Conservation (phyloP, 768 basidiomycete genomes). For the Leucogyrophana mollusca region DNA sequence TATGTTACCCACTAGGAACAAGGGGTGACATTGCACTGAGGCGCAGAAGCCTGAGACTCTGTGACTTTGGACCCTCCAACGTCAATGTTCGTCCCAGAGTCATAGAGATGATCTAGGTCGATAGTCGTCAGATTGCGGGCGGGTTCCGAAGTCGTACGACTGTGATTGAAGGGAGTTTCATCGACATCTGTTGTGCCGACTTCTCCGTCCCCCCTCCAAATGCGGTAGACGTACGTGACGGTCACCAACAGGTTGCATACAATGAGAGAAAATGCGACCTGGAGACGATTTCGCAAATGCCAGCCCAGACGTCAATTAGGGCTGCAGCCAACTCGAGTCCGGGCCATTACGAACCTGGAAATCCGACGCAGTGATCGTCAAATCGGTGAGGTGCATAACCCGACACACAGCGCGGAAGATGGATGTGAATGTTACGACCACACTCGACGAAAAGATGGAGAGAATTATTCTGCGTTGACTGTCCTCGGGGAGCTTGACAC, state of each 20-base stretch:
- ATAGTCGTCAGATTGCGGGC: too few species aligned
- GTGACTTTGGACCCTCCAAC: too few species aligned
- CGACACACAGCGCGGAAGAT: slow-evolving; percentile 14
- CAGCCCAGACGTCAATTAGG: not conserved
- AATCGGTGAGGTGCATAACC: not conserved
- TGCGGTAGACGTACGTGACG: slow-evolving; percentile 14
- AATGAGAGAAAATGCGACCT: slow-evolving; percentile 16
- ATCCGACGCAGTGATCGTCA: not conserved
- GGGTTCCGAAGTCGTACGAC: too few species aligned
- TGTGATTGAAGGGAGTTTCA: too few species aligned
- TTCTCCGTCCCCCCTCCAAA: not conserved
- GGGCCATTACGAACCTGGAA: slow-evolving; percentile 5
- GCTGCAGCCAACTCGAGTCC: too few species aligned
- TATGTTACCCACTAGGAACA: too few species aligned
- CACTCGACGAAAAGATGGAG: slow-evolving; percentile 16
- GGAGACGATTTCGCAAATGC: not conserved
- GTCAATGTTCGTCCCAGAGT: too few species aligned
- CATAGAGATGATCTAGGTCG: too few species aligned
- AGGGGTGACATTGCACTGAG: too few species aligned
- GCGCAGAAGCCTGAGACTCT: too few species aligned
- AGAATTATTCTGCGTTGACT: slow-evolving; percentile 28
- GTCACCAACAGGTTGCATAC: slow-evolving; percentile 21
- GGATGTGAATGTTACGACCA: slow-evolving; percentile 13
- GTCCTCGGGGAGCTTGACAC: slow-evolving; percentile 14
- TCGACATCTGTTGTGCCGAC: too few species aligned